phyloP scores from a whole-genome alignment of 2,329 filamentous ascomycete genomes.

The Exophiala calicioides region DNA sequence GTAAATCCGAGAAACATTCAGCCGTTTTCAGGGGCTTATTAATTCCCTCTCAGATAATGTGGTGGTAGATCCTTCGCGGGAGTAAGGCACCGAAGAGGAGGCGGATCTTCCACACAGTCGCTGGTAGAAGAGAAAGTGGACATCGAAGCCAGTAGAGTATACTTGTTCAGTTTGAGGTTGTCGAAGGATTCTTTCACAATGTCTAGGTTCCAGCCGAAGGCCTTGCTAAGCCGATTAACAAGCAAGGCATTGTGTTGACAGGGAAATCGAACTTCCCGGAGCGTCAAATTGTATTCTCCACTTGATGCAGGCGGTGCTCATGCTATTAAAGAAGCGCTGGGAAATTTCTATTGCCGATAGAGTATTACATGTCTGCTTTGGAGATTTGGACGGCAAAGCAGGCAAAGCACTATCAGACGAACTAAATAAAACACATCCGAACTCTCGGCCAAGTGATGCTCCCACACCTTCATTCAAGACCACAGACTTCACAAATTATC shows the following conservation, averaged over 20 bases:
- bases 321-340: slow-evolving; percentile 47
- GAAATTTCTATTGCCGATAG: slow-evolving; percentile 39
- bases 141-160: too few species aligned
- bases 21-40: too few species aligned
- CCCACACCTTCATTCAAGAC: slow-evolving; percentile 39
- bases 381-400: slow-evolving; percentile 41
- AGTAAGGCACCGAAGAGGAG: too few species aligned
- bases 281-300: not conserved
- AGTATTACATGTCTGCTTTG: slow-evolving; percentile 47
- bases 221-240: not conserved
- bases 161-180: too few species aligned
- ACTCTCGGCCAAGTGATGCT: slow-evolving; percentile 6
- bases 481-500: slow-evolving; percentile 47
- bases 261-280: not conserved
- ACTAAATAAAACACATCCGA: slow-evolving; percentile 24
- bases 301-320: slow-evolving; percentile 33
- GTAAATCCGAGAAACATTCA: too few species aligned
- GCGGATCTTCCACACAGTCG: too few species aligned
- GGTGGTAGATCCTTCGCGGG: too few species aligned
- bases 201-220: not conserved
- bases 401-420: slow-evolving; percentile 33
- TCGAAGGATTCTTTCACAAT: too few species aligned
- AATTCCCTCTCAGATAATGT: too few species aligned
- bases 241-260: not conserved
- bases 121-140: too few species aligned